These are phyloP conservation scores for Carallia brachiata DNA, from an alignment of 345 rosid genomes.

Conservation along the genomic window DNA sequence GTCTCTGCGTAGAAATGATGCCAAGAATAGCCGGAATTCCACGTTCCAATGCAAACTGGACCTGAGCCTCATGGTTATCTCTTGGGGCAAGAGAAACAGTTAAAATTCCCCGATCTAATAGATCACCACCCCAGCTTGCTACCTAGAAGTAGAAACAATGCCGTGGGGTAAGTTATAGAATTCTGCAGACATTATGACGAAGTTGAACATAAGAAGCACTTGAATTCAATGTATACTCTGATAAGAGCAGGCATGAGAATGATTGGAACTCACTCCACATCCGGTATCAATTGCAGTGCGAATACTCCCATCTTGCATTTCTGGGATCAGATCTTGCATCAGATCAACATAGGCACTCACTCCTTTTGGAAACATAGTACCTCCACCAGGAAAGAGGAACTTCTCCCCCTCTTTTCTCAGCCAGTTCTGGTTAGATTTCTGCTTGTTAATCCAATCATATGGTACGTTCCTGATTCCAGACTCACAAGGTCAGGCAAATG, in stretches of 20 bases:
- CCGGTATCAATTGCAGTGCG: slow-evolving; percentile 97
- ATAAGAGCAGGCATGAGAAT: not conserved
- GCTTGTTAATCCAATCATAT: slow-evolving; percentile 94
- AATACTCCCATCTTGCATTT: slow-evolving; percentile 83
- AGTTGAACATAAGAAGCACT: not conserved
- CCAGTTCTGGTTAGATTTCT: slow-evolving; percentile 98
- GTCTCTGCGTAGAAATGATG: slow-evolving; percentile 94
- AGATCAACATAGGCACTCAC: slow-evolving; percentile 90
- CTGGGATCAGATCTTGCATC: slow-evolving; percentile 95
- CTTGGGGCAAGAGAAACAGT: slow-evolving; percentile 96
- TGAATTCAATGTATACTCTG: not conserved
- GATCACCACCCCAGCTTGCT: slow-evolving; percentile 99
- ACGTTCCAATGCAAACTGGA: slow-evolving; percentile 96
- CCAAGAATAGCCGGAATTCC: slow-evolving; percentile 98
- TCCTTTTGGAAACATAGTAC: slow-evolving; percentile 97
- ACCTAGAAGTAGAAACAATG: slow-evolving; percentile 45
- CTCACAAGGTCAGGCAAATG: slow-evolving; percentile 8
- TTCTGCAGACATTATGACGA: not conserved
- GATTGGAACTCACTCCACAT: slow-evolving; percentile 70
- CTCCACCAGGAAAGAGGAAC: slow-evolving; percentile 94
- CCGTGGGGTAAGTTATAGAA: not conserved
- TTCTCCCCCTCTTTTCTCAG: slow-evolving; percentile 86
- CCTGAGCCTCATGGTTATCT: slow-evolving; percentile 99
- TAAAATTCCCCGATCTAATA: slow-evolving; percentile 81
- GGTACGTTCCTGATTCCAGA: slow-evolving; percentile 83